Base-by-base conservation (phyloP, 305 asterid species). In the Stenogyne calaminthoides region DNA sequence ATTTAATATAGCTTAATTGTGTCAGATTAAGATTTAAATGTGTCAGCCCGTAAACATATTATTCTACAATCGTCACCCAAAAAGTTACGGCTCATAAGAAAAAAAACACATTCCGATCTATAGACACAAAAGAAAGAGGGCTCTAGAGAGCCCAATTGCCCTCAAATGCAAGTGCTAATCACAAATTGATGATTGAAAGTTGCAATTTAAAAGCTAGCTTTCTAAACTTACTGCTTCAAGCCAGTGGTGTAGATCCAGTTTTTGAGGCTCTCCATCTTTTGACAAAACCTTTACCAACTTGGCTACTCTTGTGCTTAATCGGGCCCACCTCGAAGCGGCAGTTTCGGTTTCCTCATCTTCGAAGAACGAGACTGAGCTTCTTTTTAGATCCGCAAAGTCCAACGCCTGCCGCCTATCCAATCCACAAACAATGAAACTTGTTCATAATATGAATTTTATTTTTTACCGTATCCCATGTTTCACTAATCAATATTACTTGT, bases 271-370 rank as follows among this genome's bases (percentile, higher is more conserved):
- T 29, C 90, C 96, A 64, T 92, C 91, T 70, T 92, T 90, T 36
- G 98, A 90, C 84, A 92, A 76, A 39, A 96, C 98, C 77, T 92
- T 92, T 16, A 96, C 98, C 10, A 92, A 93, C 92, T 88, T 92
- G 37, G 98, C 96, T 12, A 90, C 96, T 77, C 96, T 80, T 20
- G 96, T 92, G 36, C 95, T 76, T 0, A 96, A 96, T 81, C 98
- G 82, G 25, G 96, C 89, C 98, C 98, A 92, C 71, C 87, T 82
- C 5, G 98, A 92, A 73, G 87, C 77, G 19, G 93, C 98, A 46
- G 93, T 88, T 77, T 92, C 96, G 0, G 87, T 92, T 68, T 92
- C 87, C 80, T 90, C 91, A 22, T 20, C 86, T 12, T 84, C 75
- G 78, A 92, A 92, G 78, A 92, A 92, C 9, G 89, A 88, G 1